A percentile compares a stretch with the other conserved stretches of the same genome.
Evolutionary conservation across 345 rosid genomes (phyloP).

Genomic region (Salix caprea): DNA sequence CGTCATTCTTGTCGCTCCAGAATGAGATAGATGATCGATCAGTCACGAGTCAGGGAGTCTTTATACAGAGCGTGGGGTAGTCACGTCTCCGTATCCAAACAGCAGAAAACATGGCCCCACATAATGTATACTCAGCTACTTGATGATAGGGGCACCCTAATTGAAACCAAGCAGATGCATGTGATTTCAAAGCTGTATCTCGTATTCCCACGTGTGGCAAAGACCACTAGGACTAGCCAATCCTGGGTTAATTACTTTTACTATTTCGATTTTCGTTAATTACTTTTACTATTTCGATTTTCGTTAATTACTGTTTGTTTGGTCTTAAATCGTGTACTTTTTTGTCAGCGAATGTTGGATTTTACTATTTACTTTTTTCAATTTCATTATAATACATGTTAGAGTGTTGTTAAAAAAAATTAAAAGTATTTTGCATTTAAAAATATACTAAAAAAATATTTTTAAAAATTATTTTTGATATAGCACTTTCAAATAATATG

Average conservation of each 20-base stretch:
- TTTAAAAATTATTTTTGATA: too few species aligned
- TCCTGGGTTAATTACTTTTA: not conserved
- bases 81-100: not conserved
- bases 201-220: conserved; percentile 5
- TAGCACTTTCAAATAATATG: too few species aligned
- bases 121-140: not conserved
- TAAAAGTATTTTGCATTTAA: too few species aligned
- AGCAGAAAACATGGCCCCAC: not conserved
- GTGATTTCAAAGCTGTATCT: not conserved
- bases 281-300: not conserved
- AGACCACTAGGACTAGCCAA: not conserved
- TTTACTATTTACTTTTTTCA: too few species aligned
- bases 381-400: too few species aligned
- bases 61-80: not conserved
- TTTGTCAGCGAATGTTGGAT: too few species aligned
- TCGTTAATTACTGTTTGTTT: not conserved
- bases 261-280: not conserved
- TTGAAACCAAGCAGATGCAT: not conserved
- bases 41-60: not conserved
- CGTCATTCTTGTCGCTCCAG: not conserved
- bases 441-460: too few species aligned
- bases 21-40: not conserved
- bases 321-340: too few species aligned
- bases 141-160: not conserved
- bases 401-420: too few species aligned